Evolutionary conservation across 1,284 basidiomycete genomes (phyloP), one percentile per base, ranked within the genome.

Genomic region (Apiotrichum porosum): DNA sequence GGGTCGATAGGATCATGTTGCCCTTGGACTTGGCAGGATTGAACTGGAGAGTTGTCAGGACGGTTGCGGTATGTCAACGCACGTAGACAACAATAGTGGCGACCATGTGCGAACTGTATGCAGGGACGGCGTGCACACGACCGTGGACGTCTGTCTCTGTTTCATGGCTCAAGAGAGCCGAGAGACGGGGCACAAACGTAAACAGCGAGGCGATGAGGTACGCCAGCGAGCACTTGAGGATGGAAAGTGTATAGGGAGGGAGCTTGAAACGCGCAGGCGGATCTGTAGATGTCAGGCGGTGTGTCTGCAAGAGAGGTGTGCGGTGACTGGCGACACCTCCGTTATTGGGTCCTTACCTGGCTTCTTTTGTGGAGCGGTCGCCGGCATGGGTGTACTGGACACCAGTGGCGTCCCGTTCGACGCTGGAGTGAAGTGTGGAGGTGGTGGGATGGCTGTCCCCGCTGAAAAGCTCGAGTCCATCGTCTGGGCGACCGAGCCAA

Each of bases 161-260:
- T 1, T 51, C 42, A 18, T 58, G 66, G 9, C 68, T 69, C 1
- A 75, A 58, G 10, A 71, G 38, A 2, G 42, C 46, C 10, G 72
- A 67, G 1, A 80, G 65, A 0, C 52, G 35, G 0, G 87, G 84
- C 9, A 84, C 83, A 68, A 91, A 97, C 0, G 94, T 97, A 78
- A 97, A 97, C 10, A 97, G 76, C 0, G 88, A 91, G 3, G 81
- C 92, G 51, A 97, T 72, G 50, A 91, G 82, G 69, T 98, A 98
- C 0, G 93, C 88, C 10, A 97, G 76, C 1, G 83, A 81, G 71
- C 94, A 98, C 75, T 97, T 97, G 60, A 92, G 69, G 40, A 97
- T 83, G 5, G 63, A 6, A 28, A 28, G 26, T 28, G 26, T 12
- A 12, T 28, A 28, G 26, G 26, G 26, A 58, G 0, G 64, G 62